These are phyloP conservation scores for Debaryomycetaceae sp. DNA, from an alignment of 1,139 yeast genomes.

Conservation along the genomic window DNA sequence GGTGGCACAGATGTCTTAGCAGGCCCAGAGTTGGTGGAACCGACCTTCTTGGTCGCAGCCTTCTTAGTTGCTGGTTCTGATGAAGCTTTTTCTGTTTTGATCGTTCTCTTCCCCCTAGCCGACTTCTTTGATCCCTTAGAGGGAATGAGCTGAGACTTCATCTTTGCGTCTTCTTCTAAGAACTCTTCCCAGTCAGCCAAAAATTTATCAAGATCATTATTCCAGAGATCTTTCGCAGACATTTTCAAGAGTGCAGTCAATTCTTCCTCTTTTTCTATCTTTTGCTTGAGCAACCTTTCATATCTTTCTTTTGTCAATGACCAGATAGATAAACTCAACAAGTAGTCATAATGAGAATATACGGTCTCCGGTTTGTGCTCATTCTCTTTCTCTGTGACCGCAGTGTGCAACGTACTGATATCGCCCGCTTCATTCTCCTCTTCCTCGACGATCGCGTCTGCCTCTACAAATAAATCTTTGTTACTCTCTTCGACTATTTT, in stretches of 20 bases:
- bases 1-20: not conserved
- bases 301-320: conserved; percentile 87
- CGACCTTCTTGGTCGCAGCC: conserved; percentile 4
- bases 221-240: conserved; percentile 89
- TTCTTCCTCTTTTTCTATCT: conserved; percentile 69
- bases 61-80: conserved; percentile 10
- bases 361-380: conserved; percentile 40
- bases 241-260: conserved; percentile 61
- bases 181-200: conserved; percentile 63
- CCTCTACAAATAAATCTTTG: conserved; percentile 19
- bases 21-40: conserved; percentile 3
- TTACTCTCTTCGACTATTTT: conserved; percentile 35
- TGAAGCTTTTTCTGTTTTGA: conserved; percentile 14
- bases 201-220: conserved; percentile 73
- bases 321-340: conserved; percentile 90
- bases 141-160: conserved; percentile 28
- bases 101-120: conserved; percentile 19
- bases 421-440: conserved; percentile 40
- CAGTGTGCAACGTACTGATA: conserved; percentile 29
- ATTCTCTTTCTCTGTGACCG: conserved; percentile 27
- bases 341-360: conserved; percentile 65
- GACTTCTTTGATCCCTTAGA: conserved; percentile 28
- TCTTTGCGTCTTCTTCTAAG: conserved; percentile 31
- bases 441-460: conserved; percentile 28
- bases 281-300: conserved; percentile 70